Conservation (phyloP, 352 stramenopile genomes). For the Phytopythium cucurbitacearum region DNA sequence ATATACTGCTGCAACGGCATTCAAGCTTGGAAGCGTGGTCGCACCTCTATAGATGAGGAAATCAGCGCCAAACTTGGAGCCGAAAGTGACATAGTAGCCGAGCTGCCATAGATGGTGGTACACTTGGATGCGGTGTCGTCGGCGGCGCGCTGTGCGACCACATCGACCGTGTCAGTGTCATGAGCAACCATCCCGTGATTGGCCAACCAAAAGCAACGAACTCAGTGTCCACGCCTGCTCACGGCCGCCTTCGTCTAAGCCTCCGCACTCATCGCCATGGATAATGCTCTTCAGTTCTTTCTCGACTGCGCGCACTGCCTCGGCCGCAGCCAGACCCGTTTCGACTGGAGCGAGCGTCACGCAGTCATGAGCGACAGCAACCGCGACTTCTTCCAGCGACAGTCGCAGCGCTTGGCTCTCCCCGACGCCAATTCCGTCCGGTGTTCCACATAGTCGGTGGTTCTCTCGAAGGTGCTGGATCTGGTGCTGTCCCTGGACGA, state of each 20-base stretch:
- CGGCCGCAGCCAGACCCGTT: not conserved
- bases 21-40: not conserved
- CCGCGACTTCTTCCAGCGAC: slow-evolving; percentile 41
- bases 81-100: slow-evolving; percentile 62
- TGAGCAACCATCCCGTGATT: not conserved
- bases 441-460: slow-evolving; percentile 23
- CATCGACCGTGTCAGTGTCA: not conserved
- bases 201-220: no score
- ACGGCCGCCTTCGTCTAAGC: no score
- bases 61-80: slow-evolving; percentile 81
- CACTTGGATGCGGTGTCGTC: slow-evolving; percentile 32
- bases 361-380: slow-evolving; percentile 30
- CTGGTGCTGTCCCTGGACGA: slow-evolving; percentile 16
- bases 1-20: not conserved
- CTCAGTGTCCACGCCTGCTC: no score
- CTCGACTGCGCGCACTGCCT: not conserved
- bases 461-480: slow-evolving; percentile 13
- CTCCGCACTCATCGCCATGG: no score
- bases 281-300: not conserved
- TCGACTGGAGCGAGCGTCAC: slow-evolving; percentile 8
- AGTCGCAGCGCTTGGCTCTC: slow-evolving; percentile 21
- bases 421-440: slow-evolving; percentile 7
- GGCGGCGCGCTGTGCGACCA: slow-evolving; percentile 10
- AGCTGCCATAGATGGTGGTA: slow-evolving; percentile 64
- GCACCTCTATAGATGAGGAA: slow-evolving; percentile 76